phyloP scores from a whole-genome alignment of 2,329 filamentous ascomycete species.

The Lojkania enalia region DNA sequence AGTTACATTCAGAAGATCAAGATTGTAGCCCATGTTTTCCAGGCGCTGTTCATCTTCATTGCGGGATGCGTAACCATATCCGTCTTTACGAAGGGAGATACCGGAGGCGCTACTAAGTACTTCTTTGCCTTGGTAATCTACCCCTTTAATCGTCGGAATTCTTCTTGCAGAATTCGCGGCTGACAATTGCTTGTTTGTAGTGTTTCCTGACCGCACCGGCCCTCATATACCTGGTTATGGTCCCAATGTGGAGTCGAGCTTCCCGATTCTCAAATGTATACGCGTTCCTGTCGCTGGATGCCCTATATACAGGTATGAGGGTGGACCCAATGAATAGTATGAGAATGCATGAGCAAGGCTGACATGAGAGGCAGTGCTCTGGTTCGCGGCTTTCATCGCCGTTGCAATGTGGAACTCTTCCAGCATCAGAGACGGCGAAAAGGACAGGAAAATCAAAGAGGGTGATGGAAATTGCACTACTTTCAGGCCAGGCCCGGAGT shows the following conservation, averaged over 20 bases:
- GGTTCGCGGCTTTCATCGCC: slow-evolving; percentile 62
- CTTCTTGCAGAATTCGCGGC: background rate
- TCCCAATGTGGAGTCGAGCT: slow-evolving; percentile 63
- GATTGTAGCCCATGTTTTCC: slow-evolving; percentile 57
- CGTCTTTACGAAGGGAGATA: slow-evolving; percentile 59
- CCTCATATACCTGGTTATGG: slow-evolving; percentile 62
- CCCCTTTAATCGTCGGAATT: background rate
- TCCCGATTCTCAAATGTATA: slow-evolving; percentile 63
- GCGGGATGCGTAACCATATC: slow-evolving; percentile 61
- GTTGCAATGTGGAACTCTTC: slow-evolving; percentile 59
- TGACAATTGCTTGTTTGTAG: slow-evolving; percentile 39
- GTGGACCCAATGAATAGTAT: background rate
- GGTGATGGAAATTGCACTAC: slow-evolving; percentile 55
- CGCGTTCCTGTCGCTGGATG: slow-evolving; percentile 60
- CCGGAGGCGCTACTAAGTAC: slow-evolving; percentile 59
- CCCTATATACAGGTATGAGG: slow-evolving; percentile 48
- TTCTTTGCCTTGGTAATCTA: slow-evolving; percentile 60
- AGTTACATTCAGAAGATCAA: slow-evolving; percentile 59
- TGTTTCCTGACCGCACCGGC: slow-evolving; percentile 63
- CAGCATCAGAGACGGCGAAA: slow-evolving; percentile 57
- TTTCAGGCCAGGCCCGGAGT: slow-evolving; percentile 58
- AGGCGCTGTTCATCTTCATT: slow-evolving; percentile 61
- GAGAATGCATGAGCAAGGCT: slow-evolving; percentile 4
- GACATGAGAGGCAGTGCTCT: slow-evolving; percentile 49
- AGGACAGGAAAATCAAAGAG: slow-evolving; percentile 45